These are phyloP conservation scores for Cladosporium halotolerans DNA, from an alignment of 2,329 filamentous ascomycete genomes.

Conservation along the genomic window DNA sequence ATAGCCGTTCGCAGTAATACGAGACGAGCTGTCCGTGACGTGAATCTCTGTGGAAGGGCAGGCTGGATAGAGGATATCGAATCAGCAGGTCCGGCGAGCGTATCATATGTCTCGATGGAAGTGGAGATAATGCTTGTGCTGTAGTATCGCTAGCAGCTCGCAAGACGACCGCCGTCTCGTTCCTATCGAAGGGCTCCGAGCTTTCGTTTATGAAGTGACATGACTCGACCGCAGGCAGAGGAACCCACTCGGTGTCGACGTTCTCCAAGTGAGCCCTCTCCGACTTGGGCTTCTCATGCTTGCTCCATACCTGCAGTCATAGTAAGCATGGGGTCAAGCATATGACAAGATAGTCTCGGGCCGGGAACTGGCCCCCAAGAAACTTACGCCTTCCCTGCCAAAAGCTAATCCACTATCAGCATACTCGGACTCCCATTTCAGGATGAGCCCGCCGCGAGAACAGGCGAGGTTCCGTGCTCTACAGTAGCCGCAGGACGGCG, in stretches of 20 bases:
- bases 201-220: slow-evolving; percentile 21
- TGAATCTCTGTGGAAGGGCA: slow-evolving; percentile 27
- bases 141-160: slow-evolving; percentile 5
- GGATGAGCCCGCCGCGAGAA: slow-evolving; percentile 22
- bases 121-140: not conserved
- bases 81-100: not conserved
- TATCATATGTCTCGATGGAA: not conserved
- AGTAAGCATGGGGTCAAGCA: not conserved
- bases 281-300: slow-evolving; percentile 11
- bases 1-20: slow-evolving; percentile 37
- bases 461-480: slow-evolving; percentile 31
- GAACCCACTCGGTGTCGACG: slow-evolving; percentile 16
- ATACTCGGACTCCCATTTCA: slow-evolving; percentile 34
- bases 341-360: not conserved
- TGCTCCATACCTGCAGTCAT: slow-evolving; percentile 5
- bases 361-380: too few species aligned
- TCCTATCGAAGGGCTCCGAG: slow-evolving; percentile 13
- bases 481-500: slow-evolving; percentile 35
- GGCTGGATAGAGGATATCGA: slow-evolving; percentile 15
- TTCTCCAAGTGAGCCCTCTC: slow-evolving; percentile 11
- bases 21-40: slow-evolving; percentile 32
- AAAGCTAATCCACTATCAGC: slow-evolving; percentile 37
- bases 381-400: slow-evolving; percentile 39
- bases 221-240: slow-evolving; percentile 17
- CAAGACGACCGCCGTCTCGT: not conserved